phyloP scores from a whole-genome alignment of 768 basidiomycete species.

The Albatrellus ellisii region DNA sequence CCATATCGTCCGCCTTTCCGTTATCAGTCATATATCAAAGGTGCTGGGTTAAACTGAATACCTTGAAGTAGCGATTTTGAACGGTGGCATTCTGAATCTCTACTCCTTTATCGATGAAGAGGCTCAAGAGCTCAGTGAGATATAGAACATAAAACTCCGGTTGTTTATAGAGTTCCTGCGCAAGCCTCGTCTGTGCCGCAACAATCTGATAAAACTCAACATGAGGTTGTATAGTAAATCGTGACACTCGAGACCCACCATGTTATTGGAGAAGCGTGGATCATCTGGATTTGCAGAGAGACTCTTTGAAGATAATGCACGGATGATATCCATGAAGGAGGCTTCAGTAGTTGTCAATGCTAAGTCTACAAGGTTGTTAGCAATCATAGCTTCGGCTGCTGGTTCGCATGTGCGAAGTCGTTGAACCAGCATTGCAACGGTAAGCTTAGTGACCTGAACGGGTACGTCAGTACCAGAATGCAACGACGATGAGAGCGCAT shows the following conservation, averaged over 20 bases:
- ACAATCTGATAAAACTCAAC: conserved; percentile 41
- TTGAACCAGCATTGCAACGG: conserved; percentile 88
- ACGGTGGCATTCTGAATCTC: conserved; percentile 76
- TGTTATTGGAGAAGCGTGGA: conserved; percentile 79
- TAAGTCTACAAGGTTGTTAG: conserved; percentile 83
- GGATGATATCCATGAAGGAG: conserved; percentile 74
- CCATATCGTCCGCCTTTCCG: conserved; percentile 63
- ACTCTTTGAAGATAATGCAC: conserved; percentile 74
- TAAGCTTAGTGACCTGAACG: conserved; percentile 64
- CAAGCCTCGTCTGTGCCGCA: conserved; percentile 83
- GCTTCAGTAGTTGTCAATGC: conserved; percentile 66
- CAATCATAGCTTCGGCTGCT: conserved; percentile 81
- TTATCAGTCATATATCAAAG: not conserved
- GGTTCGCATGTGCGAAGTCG: conserved; percentile 76
- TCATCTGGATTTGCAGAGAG: conserved; percentile 83
- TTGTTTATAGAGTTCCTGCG: conserved; percentile 60
- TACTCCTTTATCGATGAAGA: conserved; percentile 87
- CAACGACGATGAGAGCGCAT: not conserved
- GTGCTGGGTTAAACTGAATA: conserved; percentile 17
- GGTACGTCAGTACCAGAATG: not conserved
- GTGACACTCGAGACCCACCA: conserved; percentile 31
- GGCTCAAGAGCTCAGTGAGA: conserved; percentile 67
- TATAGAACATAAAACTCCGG: conserved; percentile 73
- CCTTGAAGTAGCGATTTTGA: conserved; percentile 54
- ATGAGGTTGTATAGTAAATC: not conserved